Base-by-base conservation (phyloP, 1,284 basidiomycete genomes). In the Neotropicomus parvogracilis region DNA sequence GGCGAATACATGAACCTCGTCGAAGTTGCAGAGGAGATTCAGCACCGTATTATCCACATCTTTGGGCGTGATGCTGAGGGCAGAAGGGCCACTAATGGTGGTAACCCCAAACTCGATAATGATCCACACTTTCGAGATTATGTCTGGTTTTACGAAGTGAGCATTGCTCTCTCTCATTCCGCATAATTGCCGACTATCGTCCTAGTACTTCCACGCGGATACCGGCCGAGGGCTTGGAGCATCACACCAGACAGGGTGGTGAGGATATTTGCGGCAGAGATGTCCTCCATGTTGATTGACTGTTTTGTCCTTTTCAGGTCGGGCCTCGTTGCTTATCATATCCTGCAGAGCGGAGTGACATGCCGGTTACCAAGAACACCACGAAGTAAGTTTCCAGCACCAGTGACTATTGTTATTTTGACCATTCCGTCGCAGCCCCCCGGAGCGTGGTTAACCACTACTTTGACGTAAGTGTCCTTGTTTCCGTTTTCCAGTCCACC, bases 61-160 rank as follows among this genome's bases (percentile, higher is more conserved):
- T 99, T 99, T 66, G 85, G 89, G 19, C 83, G 93, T 33, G 95
- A 98, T 65, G 72, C 80, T 52, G 78, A 91, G 52, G 94, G 94
- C 11, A 79, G 81, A 52, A 78, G 95, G 35, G 92, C 95, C 1
- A 89, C 87, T 40, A 98, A 99, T 65, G 95, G 93, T 21, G 93
- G 93, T 13, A 88, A 88, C 62, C 75, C 81, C 21, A 91, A 88
- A 68, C 72, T 98, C 55, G 90, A 98, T 70, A 75, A 79, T 50
- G 95, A 98, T 67, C 92, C 94, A n/a, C 79, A 97, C 72, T 98
- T 98, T 80, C 79, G 91, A 39, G 93, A 98, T 67, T 95, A 97
- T 64, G 84, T 97, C 36, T 91, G 86, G 78, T 97, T 97, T 76
- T 88, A 94, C 67, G 95, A 95, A 70, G 89, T 90, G 46, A 44